A percentile compares a stretch with the other conserved stretches of the same genome.
phyloP scores from a whole-genome alignment of 495 filamentous ascomycete genomes.

The Penicillium egyptiacum region DNA sequence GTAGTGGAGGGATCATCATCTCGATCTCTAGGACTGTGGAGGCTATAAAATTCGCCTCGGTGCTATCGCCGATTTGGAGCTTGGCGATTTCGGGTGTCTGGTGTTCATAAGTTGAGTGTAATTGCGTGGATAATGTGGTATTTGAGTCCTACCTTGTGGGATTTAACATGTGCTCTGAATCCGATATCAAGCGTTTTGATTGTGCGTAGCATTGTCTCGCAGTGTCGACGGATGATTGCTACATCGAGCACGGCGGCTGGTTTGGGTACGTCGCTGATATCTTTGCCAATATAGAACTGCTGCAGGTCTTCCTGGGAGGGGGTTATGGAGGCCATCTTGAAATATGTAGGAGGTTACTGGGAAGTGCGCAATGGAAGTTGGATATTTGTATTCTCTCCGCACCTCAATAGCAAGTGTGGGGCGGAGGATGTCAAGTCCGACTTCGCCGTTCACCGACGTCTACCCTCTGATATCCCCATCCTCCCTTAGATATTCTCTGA shows the following conservation, averaged over 20 bases:
- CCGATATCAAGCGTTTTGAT: slow-evolving; percentile 57
- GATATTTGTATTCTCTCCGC: slow-evolving; percentile 4
- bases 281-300: slow-evolving; percentile 60
- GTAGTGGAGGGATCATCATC: slow-evolving; percentile 59
- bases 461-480: background rate
- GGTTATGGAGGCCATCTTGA: slow-evolving; percentile 9
- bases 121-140: background rate
- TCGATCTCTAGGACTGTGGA: slow-evolving; percentile 80
- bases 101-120: background rate
- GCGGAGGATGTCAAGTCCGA: slow-evolving; percentile 10
- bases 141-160: slow-evolving; percentile 66
- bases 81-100: slow-evolving; percentile 72
- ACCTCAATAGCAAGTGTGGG: slow-evolving; percentile 9
- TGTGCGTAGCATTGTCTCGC: slow-evolving; percentile 69
- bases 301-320: slow-evolving; percentile 31
- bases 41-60: slow-evolving; percentile 65
- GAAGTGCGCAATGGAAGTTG: background rate
- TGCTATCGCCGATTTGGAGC: slow-evolving; percentile 65
- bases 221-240: slow-evolving; percentile 67
- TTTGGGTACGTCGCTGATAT: slow-evolving; percentile 58
- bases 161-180: slow-evolving; percentile 83
- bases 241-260: slow-evolving; percentile 71
- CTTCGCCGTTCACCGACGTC: background rate
- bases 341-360: background rate
- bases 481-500: background rate